phyloP scores from a whole-genome alignment of 306 rosid genomes.

The Abrus pulchellus region DNA sequence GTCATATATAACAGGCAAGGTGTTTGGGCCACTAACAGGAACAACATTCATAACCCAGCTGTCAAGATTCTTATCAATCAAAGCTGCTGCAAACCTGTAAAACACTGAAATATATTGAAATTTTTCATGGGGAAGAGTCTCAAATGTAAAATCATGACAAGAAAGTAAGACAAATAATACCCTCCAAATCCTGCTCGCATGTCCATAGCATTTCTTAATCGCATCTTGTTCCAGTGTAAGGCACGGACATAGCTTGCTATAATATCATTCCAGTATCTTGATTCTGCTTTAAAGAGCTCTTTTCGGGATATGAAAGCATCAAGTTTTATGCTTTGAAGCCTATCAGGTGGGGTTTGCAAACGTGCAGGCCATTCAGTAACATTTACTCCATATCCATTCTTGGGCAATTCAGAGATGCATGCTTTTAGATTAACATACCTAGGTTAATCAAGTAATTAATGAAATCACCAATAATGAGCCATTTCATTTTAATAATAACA shows the following conservation, averaged over 20 bases:
- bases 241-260: slow-evolving; percentile 68
- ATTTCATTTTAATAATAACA: slow-evolving; percentile 26
- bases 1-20: slow-evolving; percentile 92
- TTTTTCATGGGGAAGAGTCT: slow-evolving; percentile 37
- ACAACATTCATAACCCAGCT: slow-evolving; percentile 97
- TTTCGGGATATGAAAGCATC: slow-evolving; percentile 86
- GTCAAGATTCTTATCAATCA: slow-evolving; percentile 67
- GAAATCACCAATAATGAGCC: slow-evolving; percentile 43
- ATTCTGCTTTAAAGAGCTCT: slow-evolving; percentile 90
- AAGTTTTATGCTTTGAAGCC: slow-evolving; percentile 85
- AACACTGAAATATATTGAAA: slow-evolving; percentile 44
- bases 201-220: slow-evolving; percentile 92
- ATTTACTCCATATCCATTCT: slow-evolving; percentile 74
- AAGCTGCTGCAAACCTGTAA: slow-evolving; percentile 90
- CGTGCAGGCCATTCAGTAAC: slow-evolving; percentile 84
- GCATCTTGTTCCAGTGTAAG: slow-evolving; percentile 74
- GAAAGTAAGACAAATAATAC: slow-evolving; percentile 52
- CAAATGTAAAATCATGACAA: slow-evolving; percentile 11
- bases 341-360: slow-evolving; percentile 78
- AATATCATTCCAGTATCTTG: slow-evolving; percentile 79
- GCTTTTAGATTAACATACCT: slow-evolving; percentile 90
- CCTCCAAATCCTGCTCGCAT: slow-evolving; percentile 99
- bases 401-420: slow-evolving; percentile 85
- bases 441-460: slow-evolving; percentile 45
- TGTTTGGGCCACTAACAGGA: slow-evolving; percentile 93